Base-by-base conservation (phyloP, 192 early-diverging fungal genomes). In the Mortierella antarctica region DNA sequence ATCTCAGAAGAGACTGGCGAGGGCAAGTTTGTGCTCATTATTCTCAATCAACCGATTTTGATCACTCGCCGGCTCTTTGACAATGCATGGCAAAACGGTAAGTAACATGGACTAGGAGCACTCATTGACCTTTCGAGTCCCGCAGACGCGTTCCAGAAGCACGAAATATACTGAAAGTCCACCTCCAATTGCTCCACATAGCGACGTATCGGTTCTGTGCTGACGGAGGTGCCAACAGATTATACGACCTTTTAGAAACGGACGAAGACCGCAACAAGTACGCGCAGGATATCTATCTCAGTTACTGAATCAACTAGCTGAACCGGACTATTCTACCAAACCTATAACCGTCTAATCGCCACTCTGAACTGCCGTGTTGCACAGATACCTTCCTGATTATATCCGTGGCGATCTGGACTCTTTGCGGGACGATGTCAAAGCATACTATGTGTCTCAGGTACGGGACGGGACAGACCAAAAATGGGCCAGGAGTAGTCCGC, bases 351-450 rank as follows among this genome's bases (percentile, higher is more conserved):
- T 20, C 2, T 50, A 3, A 51, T 65, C n/a, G 4, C 10, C 10
- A 17, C 11, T 4, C 50, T 15, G 17, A 51, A 51, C 4, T 51
- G 50, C 50, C 13, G 17, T 51, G 11, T 51, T 40, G 5, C 4
- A 1, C 66, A 92, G 92, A 58, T 93, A 86, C 66, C 59, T 95
- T 14, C 97, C 97, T 41, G 85, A 95, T 71, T 88, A 83, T 44
- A 93, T 99, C 49, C 85, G 88, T 56, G 96, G 96, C 15, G 97
- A 97, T 83, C 72, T 97, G 20, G 96, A 97, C 79, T 97, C 96
- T 20, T 64, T 96, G 15, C 82, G 83, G 15, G 61, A 82, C 48
- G 82, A 87, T 21, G 90, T 93, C 14, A 82, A 81, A 47, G 69
- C 83, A 0, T 95, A 89, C 82, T 99, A 96, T 79, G 60, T 67